Base-by-base conservation (phyloP, 768 basidiomycete genomes). In the Neoboletus subvelutipes region DNA sequence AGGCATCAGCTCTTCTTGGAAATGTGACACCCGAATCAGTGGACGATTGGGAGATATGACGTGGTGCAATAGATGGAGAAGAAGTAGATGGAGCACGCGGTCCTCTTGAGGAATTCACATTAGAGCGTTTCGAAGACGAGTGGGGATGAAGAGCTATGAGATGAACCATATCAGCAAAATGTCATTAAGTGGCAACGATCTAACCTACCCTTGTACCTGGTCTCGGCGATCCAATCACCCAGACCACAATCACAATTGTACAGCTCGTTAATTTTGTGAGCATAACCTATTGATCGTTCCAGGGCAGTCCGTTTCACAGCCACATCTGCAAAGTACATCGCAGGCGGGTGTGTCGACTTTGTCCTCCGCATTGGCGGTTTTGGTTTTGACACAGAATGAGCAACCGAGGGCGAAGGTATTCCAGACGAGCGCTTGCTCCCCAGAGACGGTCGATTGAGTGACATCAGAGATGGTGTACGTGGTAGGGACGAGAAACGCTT, bases 221-320 rank as follows among this genome's bases (percentile, higher is more conserved):
- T 79, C 54, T 81, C 79, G 39, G 74, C 61, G 26, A 92, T 72
- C 93, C 93, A 95, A n/a, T 88, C 84, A 20, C 76, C 75, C 51
- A 94, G 73, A 33, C 92, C 91, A 62, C 87, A 88, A 64, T 92
- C 88, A 65, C 83, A 85, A 58, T 78, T 75, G 53, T 83, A 83
- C 20, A 95, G 70, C 67, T 94, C 90, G 65, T 92, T 91, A 60
- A 94, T 90, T 75, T 93, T 94, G 62, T 77, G 75, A 26, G 88
- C 87, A 63, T 94, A 95, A 37, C 85, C 82, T 24, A 74, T 67
- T 57, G 87, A 89, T 47, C 92, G 80, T 64, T 94, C 92, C 5
- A 82, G 57, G 3, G 87, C 64, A 29, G 78, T 85, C 60, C 76
- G 80, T 70, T 79, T 78, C 15, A 72, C 66, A 31, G 77, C 64